phyloP scores from a whole-genome alignment of 2,329 filamentous ascomycete genomes.

The Byssothecium circinans region DNA sequence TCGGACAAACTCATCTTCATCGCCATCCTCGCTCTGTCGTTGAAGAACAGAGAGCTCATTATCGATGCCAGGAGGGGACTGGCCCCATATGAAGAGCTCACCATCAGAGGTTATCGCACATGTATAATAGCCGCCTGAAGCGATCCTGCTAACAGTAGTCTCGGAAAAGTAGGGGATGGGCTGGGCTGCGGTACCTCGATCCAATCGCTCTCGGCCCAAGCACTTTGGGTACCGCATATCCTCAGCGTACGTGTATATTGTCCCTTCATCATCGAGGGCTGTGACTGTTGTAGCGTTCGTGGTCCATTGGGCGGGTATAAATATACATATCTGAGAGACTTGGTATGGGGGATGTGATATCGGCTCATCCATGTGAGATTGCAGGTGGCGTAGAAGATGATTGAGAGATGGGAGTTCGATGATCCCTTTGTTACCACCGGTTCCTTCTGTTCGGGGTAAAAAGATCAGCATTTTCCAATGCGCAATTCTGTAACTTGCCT shows the following conservation, averaged over 20 bases:
- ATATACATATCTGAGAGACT: background rate
- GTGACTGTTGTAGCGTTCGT: constrained; percentile 29
- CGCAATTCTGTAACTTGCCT: background rate
- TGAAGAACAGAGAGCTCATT: constrained; percentile 22
- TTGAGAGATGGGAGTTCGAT: background rate
- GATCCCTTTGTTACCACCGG: background rate
- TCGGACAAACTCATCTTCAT: constrained; percentile 35
- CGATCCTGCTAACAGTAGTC: constrained; percentile 23
- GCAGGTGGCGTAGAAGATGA: background rate
- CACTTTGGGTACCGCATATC: constrained; percentile 29
- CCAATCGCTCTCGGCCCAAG: constrained; percentile 20
- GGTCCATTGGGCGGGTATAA: constrained; percentile 2
- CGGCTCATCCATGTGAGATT: background rate
- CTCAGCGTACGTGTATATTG: constrained; percentile 23
- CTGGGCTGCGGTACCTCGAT: constrained; percentile 7
- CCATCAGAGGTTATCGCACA: constrained; percentile 34
- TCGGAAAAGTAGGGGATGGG: constrained; percentile 31
- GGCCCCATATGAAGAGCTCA: constrained; percentile 40
- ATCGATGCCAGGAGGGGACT: constrained; percentile 24
- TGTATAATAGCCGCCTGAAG: constrained; percentile 36
- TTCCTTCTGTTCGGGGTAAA: too few relatives aligned
- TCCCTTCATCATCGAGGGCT: constrained; percentile 16
- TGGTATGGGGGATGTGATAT: background rate
- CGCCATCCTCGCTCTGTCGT: background rate
- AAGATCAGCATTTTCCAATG: too few relatives aligned